Base-by-base conservation (phyloP, 306 rosid species). In the Gastrolobium villosum region DNA sequence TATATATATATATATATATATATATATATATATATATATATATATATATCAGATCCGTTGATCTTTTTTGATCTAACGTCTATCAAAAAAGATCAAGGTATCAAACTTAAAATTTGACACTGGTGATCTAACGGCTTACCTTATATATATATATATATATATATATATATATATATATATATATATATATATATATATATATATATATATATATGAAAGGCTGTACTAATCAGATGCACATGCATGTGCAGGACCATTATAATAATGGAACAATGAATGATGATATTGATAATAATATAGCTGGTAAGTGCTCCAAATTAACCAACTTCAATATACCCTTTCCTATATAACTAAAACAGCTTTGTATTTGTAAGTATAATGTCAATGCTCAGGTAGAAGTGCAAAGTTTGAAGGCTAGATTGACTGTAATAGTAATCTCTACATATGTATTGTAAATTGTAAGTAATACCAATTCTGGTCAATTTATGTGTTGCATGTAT, bases 211-310 rank as follows among this genome's bases (percentile, higher is more conserved):
- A 20, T 20, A 20, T 20, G 26, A 20, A 80, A 86, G 84, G 55
- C 76, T 71, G 54, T 59, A 57, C 64, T 44, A 63, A 66, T 82
- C 50, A 67, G 79, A 78, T 5, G 79, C 89, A 83, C 90, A 74
- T 81, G 86, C 57, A 70, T 57, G 8, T 48, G 44, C 77, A 84
- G 82, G 76, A 79, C 79, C 84, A 85, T 64, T 81, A 70, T 65
- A 79, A 70, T 65, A 79, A 87, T 63, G 76, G 75, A 73, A 14
- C 69, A 62, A 65, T 65, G 70, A 68, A 81, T 59, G 39, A 63
- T 71, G 39, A 34, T 61, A 76, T 43, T 57, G 41, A 69, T 66
- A 71, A 56, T 65, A 50, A 35, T 32, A 48, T 40, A 31, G 53
- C 6, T 20, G 37, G 8, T 64, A 43, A 49, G 46, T 70, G 28